Evolutionary conservation across 2,329 filamentous ascomycete genomes (phyloP).

Genomic region (Alternaria metachromatica): DNA sequence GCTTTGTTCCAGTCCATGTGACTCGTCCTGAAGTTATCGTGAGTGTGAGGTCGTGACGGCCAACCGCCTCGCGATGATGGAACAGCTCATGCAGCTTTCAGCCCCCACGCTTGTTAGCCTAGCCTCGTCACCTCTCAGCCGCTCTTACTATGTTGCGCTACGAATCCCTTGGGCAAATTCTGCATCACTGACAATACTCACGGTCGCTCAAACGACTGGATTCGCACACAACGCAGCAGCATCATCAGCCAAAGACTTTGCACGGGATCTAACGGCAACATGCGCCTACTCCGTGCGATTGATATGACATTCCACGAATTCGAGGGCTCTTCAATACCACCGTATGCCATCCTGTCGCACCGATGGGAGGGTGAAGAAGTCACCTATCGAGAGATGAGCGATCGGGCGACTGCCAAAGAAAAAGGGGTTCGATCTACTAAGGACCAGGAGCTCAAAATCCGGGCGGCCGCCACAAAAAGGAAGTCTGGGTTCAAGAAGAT

Average conservation of each 20-base stretch:
- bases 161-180: neutral
- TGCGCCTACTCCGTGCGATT: neutral
- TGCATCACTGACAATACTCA: neutral
- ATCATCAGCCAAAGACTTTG: neutral
- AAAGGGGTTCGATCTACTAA: fast-evolving
- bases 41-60: neutral
- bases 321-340: neutral
- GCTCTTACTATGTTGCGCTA: neutral
- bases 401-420: neutral
- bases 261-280: neutral
- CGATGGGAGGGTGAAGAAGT: neutral
- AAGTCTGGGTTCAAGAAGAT: neutral
- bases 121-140: neutral
- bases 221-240: neutral
- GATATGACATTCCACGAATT: neutral
- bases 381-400: neutral
- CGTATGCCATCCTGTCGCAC: neutral
- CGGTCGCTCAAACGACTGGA: too few species aligned
- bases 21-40: neutral
- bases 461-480: neutral
- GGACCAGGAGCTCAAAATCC: neutral
- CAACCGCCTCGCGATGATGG: neutral
- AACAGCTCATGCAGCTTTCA: neutral
- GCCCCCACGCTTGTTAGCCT: neutral
- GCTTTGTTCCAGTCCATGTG: too few species aligned